phyloP scores from a whole-genome alignment of 257 asterid species.

The Penstemon barbatus region DNA sequence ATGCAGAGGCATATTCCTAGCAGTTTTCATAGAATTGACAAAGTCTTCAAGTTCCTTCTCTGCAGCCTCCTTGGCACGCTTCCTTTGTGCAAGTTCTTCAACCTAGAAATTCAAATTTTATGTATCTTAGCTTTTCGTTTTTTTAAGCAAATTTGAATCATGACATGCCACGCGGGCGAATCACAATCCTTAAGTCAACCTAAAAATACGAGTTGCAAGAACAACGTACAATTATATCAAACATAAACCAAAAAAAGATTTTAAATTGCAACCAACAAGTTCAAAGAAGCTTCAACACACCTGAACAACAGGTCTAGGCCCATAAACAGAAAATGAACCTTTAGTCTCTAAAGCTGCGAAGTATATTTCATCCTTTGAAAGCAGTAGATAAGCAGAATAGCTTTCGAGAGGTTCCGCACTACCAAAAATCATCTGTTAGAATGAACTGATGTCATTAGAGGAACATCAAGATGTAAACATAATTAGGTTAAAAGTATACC shows the following conservation, averaged over 20 bases:
- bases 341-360: slow-evolving; percentile 64
- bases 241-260: slow-evolving; percentile 13
- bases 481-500: slow-evolving; percentile 47
- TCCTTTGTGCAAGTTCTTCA: slow-evolving; percentile 71
- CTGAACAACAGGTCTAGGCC: slow-evolving; percentile 84
- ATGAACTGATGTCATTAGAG: slow-evolving; percentile 46
- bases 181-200: slow-evolving; percentile 5
- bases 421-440: slow-evolving; percentile 95
- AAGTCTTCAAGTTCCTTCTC: slow-evolving; percentile 80
- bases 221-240: slow-evolving; percentile 5
- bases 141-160: slow-evolving; percentile 14
- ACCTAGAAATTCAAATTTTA: slow-evolving; percentile 53
- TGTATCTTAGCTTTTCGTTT: slow-evolving; percentile 6
- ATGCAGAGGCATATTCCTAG: slow-evolving; percentile 57
- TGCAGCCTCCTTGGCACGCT: slow-evolving; percentile 71
- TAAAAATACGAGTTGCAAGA: background rate
- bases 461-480: slow-evolving; percentile 29
- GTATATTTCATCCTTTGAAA: slow-evolving; percentile 77
- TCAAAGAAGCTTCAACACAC: slow-evolving; percentile 38
- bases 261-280: slow-evolving; percentile 9
- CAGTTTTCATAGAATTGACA: slow-evolving; percentile 61
- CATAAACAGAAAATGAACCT: slow-evolving; percentile 71
- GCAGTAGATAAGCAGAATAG: slow-evolving; percentile 83
- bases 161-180: slow-evolving; percentile 19
- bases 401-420: slow-evolving; percentile 89